These are phyloP conservation scores for Fomitopsis pulvina DNA, from an alignment of 768 basidiomycete genomes.

Conservation along the genomic window DNA sequence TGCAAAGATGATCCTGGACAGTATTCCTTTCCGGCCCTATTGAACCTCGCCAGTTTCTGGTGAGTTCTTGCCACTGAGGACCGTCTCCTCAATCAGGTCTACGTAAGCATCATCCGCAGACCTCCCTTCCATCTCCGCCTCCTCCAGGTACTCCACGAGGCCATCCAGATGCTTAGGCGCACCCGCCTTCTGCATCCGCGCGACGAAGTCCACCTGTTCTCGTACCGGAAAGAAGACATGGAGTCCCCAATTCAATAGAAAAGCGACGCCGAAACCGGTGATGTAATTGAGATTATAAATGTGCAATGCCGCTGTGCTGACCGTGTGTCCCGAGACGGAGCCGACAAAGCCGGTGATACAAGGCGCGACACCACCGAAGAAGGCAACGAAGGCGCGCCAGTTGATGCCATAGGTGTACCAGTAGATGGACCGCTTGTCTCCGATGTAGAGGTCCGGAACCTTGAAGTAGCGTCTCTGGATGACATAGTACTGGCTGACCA, in stretches of 20 bases:
- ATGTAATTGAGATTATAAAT: conserved; percentile 14
- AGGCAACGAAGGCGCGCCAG: conserved; percentile 18
- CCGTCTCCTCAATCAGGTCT: not conserved
- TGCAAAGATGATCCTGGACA: too few species aligned
- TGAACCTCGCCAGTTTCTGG: too few species aligned
- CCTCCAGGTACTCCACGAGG: not conserved
- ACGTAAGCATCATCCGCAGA: not conserved
- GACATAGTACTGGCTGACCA: conserved; percentile 27
- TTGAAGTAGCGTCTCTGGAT: conserved; percentile 14
- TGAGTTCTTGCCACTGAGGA: too few species aligned
- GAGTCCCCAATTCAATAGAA: not conserved
- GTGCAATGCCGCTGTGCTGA: conserved; percentile 5
- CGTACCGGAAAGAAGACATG: not conserved
- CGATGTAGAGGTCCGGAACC: conserved; percentile 19
- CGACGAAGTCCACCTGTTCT: not conserved
- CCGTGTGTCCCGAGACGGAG: conserved; percentile 7
- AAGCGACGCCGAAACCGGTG: conserved; percentile 13
- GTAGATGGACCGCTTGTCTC: conserved; percentile 11
- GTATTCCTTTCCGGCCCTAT: too few species aligned
- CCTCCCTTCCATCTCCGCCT: not conserved
- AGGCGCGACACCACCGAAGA: conserved; percentile 17
- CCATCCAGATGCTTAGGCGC: conserved; percentile 1
- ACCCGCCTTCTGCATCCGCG: not conserved
- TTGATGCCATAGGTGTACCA: conserved; percentile 20
- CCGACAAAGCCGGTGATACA: conserved; percentile 15